Conservation (phyloP, 2,329 filamentous ascomycete species). For the Diplodia scrobiculata region DNA sequence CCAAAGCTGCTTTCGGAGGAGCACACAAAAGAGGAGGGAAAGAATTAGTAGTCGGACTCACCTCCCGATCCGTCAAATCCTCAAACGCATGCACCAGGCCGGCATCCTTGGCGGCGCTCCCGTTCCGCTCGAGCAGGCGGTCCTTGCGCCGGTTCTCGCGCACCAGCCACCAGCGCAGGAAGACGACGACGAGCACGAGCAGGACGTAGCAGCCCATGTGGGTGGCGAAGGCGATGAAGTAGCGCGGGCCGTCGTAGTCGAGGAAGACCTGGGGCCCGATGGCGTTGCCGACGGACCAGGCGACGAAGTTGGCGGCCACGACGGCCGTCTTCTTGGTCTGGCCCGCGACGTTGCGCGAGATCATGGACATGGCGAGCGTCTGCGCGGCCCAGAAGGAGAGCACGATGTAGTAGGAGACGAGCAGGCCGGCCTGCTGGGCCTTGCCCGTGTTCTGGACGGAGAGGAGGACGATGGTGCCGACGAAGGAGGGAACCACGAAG, state of each 20-base stretch:
- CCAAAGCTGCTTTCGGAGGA: background rate
- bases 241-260: slow-evolving; percentile 61
- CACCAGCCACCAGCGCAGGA: slow-evolving; percentile 61
- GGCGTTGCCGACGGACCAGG: slow-evolving; percentile 69
- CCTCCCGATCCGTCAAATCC: slow-evolving; percentile 63
- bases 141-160: slow-evolving; percentile 63
- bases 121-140: slow-evolving; percentile 48
- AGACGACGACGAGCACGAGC: slow-evolving; percentile 60
- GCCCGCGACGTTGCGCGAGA: slow-evolving; percentile 69
- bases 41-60: background rate
- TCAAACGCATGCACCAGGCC: slow-evolving; percentile 60
- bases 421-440: slow-evolving; percentile 64
- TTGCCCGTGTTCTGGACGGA: slow-evolving; percentile 62
- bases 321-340: slow-evolving; percentile 72
- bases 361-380: slow-evolving; percentile 66
- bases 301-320: slow-evolving; percentile 69
- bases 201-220: slow-evolving; percentile 69
- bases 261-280: slow-evolving; percentile 69
- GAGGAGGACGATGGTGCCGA: slow-evolving; percentile 73
- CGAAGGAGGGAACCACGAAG: slow-evolving; percentile 68
- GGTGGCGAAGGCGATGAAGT: slow-evolving; percentile 69
- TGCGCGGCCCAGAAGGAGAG: slow-evolving; percentile 77
- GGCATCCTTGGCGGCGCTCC: slow-evolving; percentile 47
- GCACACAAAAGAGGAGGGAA: background rate
- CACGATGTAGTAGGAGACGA: slow-evolving; percentile 75